Evolutionary conservation across 1,139 yeast species (phyloP).

Genomic region (Geotrichum restrictum): DNA sequence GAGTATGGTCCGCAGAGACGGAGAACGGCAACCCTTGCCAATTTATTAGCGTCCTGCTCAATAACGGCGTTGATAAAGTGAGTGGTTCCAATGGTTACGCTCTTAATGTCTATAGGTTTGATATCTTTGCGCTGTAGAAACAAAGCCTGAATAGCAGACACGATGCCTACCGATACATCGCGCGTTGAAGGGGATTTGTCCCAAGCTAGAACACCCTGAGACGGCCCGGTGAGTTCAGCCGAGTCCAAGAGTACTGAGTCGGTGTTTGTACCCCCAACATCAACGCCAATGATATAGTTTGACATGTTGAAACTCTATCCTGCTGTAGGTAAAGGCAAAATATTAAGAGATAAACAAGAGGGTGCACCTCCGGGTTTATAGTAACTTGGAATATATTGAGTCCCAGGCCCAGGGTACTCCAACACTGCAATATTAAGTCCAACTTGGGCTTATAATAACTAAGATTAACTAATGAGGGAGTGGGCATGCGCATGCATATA

Average conservation of each 20-base stretch:
- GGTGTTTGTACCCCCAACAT: slow-evolving; percentile 49
- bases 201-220: slow-evolving; percentile 40
- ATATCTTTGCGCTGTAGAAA: slow-evolving; percentile 27
- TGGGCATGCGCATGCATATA: too few species aligned
- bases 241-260: slow-evolving; percentile 45
- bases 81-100: slow-evolving; percentile 46
- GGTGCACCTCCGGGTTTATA: neutral
- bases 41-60: slow-evolving; percentile 40
- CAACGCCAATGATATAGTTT: slow-evolving; percentile 39
- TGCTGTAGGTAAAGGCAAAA: neutral
- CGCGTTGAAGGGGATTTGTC: slow-evolving; percentile 43
- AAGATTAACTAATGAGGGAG: too few species aligned
- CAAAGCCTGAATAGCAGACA: slow-evolving; percentile 36
- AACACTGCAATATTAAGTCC: too few species aligned
- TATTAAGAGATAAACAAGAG: neutral
- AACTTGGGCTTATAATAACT: too few species aligned
- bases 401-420: too few species aligned
- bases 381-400: neutral
- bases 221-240: slow-evolving; percentile 23
- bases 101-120: slow-evolving; percentile 33
- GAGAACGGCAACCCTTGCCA: slow-evolving; percentile 42
- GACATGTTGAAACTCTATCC: slow-evolving; percentile 2
- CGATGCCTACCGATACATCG: slow-evolving; percentile 44
- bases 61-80: slow-evolving; percentile 46
- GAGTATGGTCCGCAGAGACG: slow-evolving; percentile 42